A percentile compares a stretch with the other conserved stretches of the same genome.
Conservation (phyloP, 441 rosid species). For the Euphorbia neoarborescens region DNA sequence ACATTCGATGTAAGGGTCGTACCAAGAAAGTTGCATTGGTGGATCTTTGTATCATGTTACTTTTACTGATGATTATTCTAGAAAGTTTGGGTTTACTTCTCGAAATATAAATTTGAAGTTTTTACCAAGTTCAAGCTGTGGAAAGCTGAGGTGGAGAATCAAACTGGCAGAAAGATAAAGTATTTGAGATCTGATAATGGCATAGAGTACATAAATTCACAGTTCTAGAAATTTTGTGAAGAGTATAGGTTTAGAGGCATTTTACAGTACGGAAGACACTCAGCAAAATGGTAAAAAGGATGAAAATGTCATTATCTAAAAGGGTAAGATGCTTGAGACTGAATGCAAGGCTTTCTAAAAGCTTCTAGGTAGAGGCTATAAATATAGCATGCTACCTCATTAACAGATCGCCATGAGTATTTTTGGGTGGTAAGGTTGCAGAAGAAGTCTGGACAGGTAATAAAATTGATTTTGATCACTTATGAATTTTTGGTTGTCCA, state of each 20-base stretch:
- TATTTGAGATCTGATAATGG: background rate
- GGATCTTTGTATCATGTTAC: background rate
- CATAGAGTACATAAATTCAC: background rate
- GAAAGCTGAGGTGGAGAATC: background rate
- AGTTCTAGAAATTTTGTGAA: background rate
- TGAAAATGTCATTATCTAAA: background rate
- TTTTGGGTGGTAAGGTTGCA: too few relatives aligned
- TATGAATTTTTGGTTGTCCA: slow-evolving; percentile 2
- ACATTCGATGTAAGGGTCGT: slow-evolving; percentile 11
- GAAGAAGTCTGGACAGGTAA: too few relatives aligned
- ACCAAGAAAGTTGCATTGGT: background rate
- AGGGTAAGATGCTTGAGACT: background rate
- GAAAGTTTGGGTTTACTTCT: too few relatives aligned
- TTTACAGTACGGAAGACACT: too few relatives aligned
- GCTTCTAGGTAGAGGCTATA: too few relatives aligned
- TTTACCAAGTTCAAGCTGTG: background rate
- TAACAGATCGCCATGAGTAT: slow-evolving; percentile 1
- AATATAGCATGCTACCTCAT: too few relatives aligned
- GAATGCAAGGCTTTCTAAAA: too few relatives aligned
- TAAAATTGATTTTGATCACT: too few relatives aligned
- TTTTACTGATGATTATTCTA: too few relatives aligned
- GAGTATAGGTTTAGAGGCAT: too few relatives aligned
- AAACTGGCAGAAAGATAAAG: background rate
- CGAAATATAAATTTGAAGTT: too few relatives aligned
- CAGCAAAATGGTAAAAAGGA: too few relatives aligned